Base-by-base conservation (phyloP, 257 asterid species). In the Rauvolfia tetraphylla region DNA sequence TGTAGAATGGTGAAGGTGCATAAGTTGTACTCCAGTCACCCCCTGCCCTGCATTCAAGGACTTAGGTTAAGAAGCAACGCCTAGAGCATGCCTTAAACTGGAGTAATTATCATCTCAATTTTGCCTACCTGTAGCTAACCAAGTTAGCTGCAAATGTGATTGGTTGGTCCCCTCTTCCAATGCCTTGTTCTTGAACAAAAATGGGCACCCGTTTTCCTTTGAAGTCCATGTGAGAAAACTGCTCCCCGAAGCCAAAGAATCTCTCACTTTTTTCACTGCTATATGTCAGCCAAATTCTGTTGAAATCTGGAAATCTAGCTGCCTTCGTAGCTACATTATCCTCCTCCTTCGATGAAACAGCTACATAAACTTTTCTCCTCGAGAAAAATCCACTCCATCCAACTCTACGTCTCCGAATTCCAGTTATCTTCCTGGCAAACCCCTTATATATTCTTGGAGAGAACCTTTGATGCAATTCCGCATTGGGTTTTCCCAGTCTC, bases 81-180 rank as follows among this genome's bases (percentile, higher is more conserved):
- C 3, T 44, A 77, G 5, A 29, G 62, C 56, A 10, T 46, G 71
- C 20, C 42, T 41, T 54, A 29, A 33, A 66, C 53, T 51, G 36
- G 33, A 78, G 15, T 53, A 41, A 3, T 25, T 67, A 1, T 17
- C 41, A 76, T 71, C 18, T 61, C 49, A 51, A 68, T 58, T n/a
- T 11, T 65, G 71, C 71, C 67, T 75, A 94, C 98, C 98, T 94
- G 84, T 89, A 94, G 86, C 98, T 94, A 68, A 94, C 91, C 87
- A 94, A 89, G 82, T 94, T 94, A 73, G 98, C 98, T 74, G 97
- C 97, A 77, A 91, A 92, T 5, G 98, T 92, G 75, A 94, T 94
- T 27, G 98, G 98, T 56, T 94, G 98, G 73, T 92, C 98, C 5
- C 98, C 98, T 86, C 98, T 89, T 70, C 98, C 98, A 73, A 94